phyloP scores from a whole-genome alignment of 345 rosid genomes.

The Theobroma cacao region DNA sequence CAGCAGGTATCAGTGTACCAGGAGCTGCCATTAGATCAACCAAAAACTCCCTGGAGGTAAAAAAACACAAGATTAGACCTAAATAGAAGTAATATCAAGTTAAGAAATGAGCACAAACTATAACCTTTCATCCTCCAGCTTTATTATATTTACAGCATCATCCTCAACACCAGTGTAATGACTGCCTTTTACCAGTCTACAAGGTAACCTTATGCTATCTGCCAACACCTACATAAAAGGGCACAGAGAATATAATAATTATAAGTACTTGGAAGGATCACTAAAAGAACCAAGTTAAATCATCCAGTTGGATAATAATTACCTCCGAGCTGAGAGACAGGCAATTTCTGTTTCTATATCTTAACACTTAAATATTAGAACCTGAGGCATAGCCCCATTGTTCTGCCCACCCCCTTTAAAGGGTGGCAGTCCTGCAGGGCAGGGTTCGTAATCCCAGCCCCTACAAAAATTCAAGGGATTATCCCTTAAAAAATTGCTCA shows the following conservation, averaged over 20 bases:
- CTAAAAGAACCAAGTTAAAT: neutral
- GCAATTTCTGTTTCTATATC: neutral
- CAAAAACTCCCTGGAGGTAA: slow-evolving; percentile 84
- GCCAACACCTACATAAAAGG: slow-evolving; percentile 75
- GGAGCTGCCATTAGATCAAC: slow-evolving; percentile 99
- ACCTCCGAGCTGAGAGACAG: neutral
- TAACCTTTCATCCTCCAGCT: slow-evolving; percentile 87
- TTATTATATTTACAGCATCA: slow-evolving; percentile 93
- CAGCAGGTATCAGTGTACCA: slow-evolving; percentile 98
- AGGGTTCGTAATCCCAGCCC: neutral
- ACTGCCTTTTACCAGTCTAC: slow-evolving; percentile 97
- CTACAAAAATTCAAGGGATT: neutral
- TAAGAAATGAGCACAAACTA: slow-evolving; percentile 28
- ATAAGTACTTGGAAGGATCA: neutral
- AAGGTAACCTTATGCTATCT: slow-evolving; percentile 71
- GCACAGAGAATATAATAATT: slow-evolving; percentile 24
- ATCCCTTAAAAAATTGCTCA: neutral
- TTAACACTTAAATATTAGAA: neutral
- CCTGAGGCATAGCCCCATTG: neutral
- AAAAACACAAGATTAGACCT: slow-evolving; percentile 26
- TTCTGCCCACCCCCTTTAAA: neutral
- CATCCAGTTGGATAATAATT: neutral
- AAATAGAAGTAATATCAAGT: slow-evolving; percentile 7
- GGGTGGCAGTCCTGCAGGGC: neutral
- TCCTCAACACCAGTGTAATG: slow-evolving; percentile 98